Evolutionary conservation across 2,329 filamentous ascomycete species (phyloP).

Genomic region (Pseudopyricularia javanii): DNA sequence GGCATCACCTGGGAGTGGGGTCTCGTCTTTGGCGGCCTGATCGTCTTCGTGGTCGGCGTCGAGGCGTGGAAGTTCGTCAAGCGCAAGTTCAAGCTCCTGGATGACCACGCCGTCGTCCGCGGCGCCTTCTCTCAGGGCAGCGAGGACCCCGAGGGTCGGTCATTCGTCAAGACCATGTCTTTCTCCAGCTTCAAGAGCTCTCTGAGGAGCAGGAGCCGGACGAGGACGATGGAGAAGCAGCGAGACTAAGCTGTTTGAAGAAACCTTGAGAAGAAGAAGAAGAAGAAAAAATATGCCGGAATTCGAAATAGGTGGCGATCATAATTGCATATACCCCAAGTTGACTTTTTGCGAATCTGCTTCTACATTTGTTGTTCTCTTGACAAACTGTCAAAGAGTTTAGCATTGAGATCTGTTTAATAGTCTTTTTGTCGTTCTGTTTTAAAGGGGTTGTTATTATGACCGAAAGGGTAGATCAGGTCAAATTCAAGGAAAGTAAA

Average conservation of each 20-base stretch:
- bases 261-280: neutral
- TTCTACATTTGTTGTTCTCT: neutral
- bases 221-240: slow-evolving; percentile 1
- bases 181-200: slow-evolving; percentile 34
- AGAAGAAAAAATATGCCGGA: no score
- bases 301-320: no score
- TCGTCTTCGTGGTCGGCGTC: slow-evolving; percentile 54
- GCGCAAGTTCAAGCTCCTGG: slow-evolving; percentile 38
- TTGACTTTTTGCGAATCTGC: neutral
- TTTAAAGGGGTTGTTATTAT: no score
- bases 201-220: slow-evolving; percentile 2
- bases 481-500: no score
- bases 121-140: slow-evolving; percentile 41
- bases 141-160: slow-evolving; percentile 28
- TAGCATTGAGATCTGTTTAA: neutral
- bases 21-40: slow-evolving; percentile 48
- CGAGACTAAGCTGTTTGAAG: neutral
- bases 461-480: no score
- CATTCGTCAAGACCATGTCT: slow-evolving; percentile 35
- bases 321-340: neutral
- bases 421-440: no score
- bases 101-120: slow-evolving; percentile 35
- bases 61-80: slow-evolving; percentile 64
- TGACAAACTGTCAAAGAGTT: neutral
- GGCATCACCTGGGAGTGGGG: slow-evolving; percentile 67